Evolutionary conservation across 306 rosid species (phyloP).

Genomic region (Medicago arabica): DNA sequence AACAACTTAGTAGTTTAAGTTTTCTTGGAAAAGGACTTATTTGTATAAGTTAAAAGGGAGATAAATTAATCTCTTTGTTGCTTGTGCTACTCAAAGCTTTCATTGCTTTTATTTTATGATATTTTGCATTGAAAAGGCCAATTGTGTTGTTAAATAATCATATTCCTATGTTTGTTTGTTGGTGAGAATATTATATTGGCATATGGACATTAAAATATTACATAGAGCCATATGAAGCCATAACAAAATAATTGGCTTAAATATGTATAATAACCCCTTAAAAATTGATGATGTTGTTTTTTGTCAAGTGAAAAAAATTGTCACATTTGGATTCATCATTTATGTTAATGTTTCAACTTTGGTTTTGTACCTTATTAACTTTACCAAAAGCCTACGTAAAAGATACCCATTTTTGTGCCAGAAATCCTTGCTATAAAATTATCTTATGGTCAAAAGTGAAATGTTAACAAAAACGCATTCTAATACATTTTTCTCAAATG

Average conservation of each 20-base stretch:
- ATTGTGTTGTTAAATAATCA: constrained; percentile 24
- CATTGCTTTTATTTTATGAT: constrained; percentile 26
- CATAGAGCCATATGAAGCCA: constrained; percentile 9
- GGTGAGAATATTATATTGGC: constrained; percentile 25
- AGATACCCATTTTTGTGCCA: not conserved
- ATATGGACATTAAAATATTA: not conserved
- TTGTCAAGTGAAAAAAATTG: not conserved
- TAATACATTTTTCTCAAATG: too few relatives aligned
- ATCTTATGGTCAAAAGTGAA: too few relatives aligned
- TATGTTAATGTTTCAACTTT: not conserved
- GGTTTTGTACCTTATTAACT: not conserved
- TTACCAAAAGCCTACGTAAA: not conserved
- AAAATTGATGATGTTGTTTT: not conserved
- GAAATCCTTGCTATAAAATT: too few relatives aligned
- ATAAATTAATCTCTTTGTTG: constrained; percentile 24
- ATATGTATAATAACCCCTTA: not conserved
- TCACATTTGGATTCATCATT: not conserved
- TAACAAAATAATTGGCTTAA: not conserved
- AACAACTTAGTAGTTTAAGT: constrained; percentile 24
- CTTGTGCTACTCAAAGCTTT: constrained; percentile 44
- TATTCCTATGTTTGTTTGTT: constrained; percentile 7
- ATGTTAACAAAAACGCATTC: too few relatives aligned
- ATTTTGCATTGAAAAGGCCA: constrained; percentile 16
- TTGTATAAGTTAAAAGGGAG: constrained; percentile 23
- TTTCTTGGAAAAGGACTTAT: constrained; percentile 16